Evolutionary conservation across 371 early-diverging fungal species (phyloP).

Genomic region (Nematocida ironsii): DNA sequence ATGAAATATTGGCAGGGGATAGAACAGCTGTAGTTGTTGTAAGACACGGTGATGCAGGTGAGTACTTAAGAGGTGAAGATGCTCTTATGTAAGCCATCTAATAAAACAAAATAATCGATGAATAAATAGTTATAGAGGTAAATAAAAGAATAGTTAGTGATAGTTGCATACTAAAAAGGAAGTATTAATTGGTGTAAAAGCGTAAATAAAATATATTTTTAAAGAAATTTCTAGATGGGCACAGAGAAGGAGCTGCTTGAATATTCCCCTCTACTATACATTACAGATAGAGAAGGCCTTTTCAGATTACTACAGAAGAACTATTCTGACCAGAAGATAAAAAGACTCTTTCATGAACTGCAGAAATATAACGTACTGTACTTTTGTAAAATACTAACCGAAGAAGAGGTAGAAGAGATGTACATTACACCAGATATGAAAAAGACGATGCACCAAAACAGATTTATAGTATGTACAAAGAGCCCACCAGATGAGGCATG

Average conservation of each 20-base stretch:
- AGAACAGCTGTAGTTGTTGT: slow-evolving; percentile 88
- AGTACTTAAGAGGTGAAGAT: slow-evolving; percentile 74
- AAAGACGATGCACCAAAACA: neutral
- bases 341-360: slow-evolving; percentile 12
- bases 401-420: slow-evolving; percentile 5
- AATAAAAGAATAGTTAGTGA: neutral
- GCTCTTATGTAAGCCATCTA: slow-evolving; percentile 21
- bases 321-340: neutral
- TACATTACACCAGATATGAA: neutral
- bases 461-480: neutral
- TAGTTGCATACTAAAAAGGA: neutral
- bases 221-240: slow-evolving; percentile 5
- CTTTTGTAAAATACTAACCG: neutral
- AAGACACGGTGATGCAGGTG: slow-evolving; percentile 96
- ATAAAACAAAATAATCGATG: neutral
- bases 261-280: slow-evolving; percentile 6
- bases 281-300: neutral
- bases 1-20: slow-evolving; percentile 81
- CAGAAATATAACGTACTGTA: slow-evolving; percentile 17
- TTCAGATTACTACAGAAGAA: neutral
- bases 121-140: slow-evolving; percentile 7
- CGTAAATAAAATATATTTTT: slow-evolving; percentile 24
- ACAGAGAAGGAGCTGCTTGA: slow-evolving; percentile 19
- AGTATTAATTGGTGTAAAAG: neutral
- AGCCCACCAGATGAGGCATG: neutral